Evolutionary conservation across 2,329 filamentous ascomycete genomes (phyloP), one percentile per base, ranked within the genome.

Genomic region (Ophiostoma himal-ulmi): DNA sequence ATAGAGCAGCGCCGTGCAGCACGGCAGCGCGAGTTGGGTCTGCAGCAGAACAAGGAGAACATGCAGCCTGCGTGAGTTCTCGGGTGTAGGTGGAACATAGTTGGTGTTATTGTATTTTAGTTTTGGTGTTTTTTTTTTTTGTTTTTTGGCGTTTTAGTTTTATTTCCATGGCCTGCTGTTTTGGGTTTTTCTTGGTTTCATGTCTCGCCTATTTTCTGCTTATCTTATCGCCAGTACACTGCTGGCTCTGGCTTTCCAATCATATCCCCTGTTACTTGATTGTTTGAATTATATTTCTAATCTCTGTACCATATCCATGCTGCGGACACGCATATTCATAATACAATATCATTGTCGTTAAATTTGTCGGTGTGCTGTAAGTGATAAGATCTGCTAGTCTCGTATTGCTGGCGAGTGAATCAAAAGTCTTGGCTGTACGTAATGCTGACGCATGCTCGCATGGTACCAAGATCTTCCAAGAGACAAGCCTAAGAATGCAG

Each of bases 1-100:
- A 81, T 88, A 17, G 83, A 86, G 76, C 81, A 82, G 76, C 82
- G 84, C 75, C 83, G 82, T 75, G 81, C 82, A n/a, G 82, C 86
- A 76, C 84, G 84, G 76, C 80, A 70, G 30, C 66, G 66, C 52
- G 65, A 69, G 36, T 37, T 71, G 64, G 72, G 65, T 0, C 13
- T 68, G 65, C 77, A 75, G 13, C 73, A 76, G 41, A 81, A 83
- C 72, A 86, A 86, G 80, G 85, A 87, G 78, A 87, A 87, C 75
- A 73, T 84, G 72, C 78, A 88, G 67, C 74, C 73, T 6, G 69
- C 71, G 34, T 72, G 41, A 69, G n/a, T 6, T 54, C 17, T 26
- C 4, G 57, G 20, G 13, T 20, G 26, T 34, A 7, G 17, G 22
- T 1, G 6, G 34, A 14, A 14, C 14, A n/a, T n/a, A n/a, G 14